Conservation (phyloP, 2,329 filamentous ascomycete species). For the Pyrenophora tritici-repentis region DNA sequence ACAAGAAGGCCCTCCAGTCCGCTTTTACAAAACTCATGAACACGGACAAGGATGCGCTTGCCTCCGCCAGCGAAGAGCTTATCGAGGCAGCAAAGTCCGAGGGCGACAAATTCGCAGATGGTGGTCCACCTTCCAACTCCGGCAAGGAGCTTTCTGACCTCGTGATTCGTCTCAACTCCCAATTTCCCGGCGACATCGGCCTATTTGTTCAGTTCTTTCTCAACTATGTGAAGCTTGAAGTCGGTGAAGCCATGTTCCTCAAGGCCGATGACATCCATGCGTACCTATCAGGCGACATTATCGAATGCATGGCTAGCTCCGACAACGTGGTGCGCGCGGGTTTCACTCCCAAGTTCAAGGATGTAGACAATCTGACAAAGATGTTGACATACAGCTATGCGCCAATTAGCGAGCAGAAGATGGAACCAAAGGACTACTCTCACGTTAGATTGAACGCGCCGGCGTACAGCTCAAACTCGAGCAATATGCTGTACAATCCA, state of each 20-base stretch:
- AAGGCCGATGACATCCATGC: constrained; percentile 97
- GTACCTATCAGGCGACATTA: constrained; percentile 90
- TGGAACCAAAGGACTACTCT: constrained; percentile 82
- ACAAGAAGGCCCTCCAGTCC: constrained; percentile 78
- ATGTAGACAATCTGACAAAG: constrained; percentile 82
- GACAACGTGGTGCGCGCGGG: constrained; percentile 98
- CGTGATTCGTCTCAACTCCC: constrained; percentile 73
- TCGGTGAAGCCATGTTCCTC: constrained; percentile 94
- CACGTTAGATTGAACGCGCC: constrained; percentile 81
- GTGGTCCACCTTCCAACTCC: constrained; percentile 68
- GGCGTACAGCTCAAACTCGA: constrained; percentile 78
- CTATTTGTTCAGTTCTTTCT: constrained; percentile 96
- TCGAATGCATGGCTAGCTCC: constrained; percentile 99
- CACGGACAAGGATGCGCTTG: constrained; percentile 68
- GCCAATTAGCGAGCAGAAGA: constrained; percentile 93
- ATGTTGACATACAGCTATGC: constrained; percentile 97
- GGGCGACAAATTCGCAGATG: constrained; percentile 73
- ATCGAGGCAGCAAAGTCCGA: constrained; percentile 71
- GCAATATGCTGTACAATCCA: constrained; percentile 81
- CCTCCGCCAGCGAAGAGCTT: constrained; percentile 68
- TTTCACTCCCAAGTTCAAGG: constrained; percentile 98
- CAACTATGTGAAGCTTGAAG: constrained; percentile 85
- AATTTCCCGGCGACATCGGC: constrained; percentile 87
- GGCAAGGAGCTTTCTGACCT: constrained; percentile 77
- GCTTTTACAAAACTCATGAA: constrained; percentile 83